phyloP scores from a whole-genome alignment of 31 red algal species.

The Porphyra umbilicalis region DNA sequence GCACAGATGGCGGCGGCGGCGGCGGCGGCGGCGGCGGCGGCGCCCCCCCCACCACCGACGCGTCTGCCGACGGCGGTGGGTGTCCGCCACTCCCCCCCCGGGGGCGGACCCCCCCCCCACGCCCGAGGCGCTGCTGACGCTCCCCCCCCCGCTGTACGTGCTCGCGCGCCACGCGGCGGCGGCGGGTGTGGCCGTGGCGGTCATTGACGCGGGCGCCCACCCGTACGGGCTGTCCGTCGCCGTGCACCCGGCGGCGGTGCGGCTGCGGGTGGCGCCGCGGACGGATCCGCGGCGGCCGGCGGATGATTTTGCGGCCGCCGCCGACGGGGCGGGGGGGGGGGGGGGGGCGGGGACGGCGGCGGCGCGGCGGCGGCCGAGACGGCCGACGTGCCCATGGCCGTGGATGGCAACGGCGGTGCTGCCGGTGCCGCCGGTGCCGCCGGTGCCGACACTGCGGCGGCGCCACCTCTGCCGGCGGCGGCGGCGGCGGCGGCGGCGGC shows the following conservation, averaged over 20 bases:
- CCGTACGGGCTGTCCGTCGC: not conserved
- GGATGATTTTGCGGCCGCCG: not conserved
- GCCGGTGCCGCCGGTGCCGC: not conserved
- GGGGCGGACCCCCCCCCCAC: too few species aligned
- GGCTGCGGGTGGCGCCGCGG: not conserved
- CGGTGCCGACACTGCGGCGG: too few species aligned
- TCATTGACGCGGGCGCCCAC: not conserved
- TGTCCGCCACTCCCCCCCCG: too few species aligned
- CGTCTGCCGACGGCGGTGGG: not conserved
- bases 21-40: not conserved
- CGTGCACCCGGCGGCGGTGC: not conserved
- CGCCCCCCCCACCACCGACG: not conserved
- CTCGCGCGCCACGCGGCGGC: not conserved
- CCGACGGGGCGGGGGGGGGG: not conserved
- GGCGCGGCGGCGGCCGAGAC: not conserved
- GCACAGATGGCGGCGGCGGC: too few species aligned
- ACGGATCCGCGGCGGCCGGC: not conserved
- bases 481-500: too few species aligned
- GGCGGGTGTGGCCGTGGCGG: not conserved
- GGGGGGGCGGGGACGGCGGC: not conserved
- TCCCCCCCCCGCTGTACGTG: not conserved
- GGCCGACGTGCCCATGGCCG: not conserved
- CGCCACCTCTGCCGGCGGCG: too few species aligned
- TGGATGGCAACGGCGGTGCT: not conserved
- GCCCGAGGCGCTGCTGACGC: not conserved